These are phyloP conservation scores for Actinidia polygama DNA, from an alignment of 179 eudicot species.

Conservation along the genomic window DNA sequence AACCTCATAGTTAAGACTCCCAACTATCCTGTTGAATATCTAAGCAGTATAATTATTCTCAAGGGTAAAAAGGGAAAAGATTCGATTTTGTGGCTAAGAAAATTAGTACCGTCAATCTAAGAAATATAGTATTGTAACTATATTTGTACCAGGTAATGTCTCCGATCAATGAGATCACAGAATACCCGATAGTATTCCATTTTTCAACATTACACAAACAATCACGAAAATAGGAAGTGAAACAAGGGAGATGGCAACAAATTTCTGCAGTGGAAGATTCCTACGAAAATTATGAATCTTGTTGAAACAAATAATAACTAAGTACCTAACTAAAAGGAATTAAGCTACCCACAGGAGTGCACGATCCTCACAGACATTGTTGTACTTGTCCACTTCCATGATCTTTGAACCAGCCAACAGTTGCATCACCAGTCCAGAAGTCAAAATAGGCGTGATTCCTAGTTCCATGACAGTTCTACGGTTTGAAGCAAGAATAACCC, in stretches of 20 bases:
- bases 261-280: background rate
- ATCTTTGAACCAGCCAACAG: conserved; percentile 89
- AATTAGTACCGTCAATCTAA: background rate
- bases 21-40: too few relatives aligned
- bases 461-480: conserved; percentile 95
- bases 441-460: conserved; percentile 91
- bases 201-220: background rate
- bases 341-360: conserved; percentile 65
- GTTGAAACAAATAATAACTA: background rate
- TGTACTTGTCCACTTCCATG: conserved; percentile 89
- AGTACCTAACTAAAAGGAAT: background rate
- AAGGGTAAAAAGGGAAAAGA: background rate
- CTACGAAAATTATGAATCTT: background rate
- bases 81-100: background rate
- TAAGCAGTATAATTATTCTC: background rate
- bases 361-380: conserved; percentile 90
- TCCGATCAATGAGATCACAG: background rate
- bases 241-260: background rate
- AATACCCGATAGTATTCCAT: background rate
- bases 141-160: background rate
- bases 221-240: too few relatives aligned
- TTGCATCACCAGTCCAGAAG: conserved; percentile 91
- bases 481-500: conserved; percentile 84
- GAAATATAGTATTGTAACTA: too few relatives aligned
- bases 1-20: too few relatives aligned